These are phyloP conservation scores for Scopulariopsis brevicaulis DNA, from an alignment of 2,329 filamentous ascomycete genomes.

Conservation along the genomic window DNA sequence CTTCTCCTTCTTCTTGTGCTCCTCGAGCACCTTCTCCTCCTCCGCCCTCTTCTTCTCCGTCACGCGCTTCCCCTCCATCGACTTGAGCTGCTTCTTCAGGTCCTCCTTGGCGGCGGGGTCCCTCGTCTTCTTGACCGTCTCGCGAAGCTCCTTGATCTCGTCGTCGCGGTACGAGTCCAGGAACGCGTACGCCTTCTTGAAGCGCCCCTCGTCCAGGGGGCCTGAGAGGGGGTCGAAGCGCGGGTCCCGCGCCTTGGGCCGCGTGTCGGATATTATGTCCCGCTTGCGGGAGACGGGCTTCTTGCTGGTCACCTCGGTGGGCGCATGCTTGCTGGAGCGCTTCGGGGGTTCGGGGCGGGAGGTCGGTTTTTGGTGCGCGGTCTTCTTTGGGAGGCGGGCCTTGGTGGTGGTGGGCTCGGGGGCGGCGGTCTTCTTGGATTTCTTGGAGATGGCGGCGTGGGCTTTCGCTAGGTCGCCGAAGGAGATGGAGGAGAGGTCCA, in stretches of 20 bases:
- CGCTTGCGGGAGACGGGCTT: constrained; percentile 72
- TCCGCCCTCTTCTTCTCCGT: constrained; percentile 58
- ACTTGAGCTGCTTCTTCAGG: constrained; percentile 62
- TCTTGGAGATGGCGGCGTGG: constrained; percentile 51
- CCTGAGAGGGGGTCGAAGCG: constrained; percentile 63
- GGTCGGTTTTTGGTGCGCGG: constrained; percentile 14
- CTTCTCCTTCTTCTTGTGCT: constrained; percentile 75
- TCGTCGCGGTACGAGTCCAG: constrained; percentile 72
- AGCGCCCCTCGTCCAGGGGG: constrained; percentile 41
- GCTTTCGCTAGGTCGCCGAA: constrained; percentile 88
- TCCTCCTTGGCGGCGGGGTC: constrained; percentile 52
- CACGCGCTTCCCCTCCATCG: constrained; percentile 69
- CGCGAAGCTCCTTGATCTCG: constrained; percentile 70
- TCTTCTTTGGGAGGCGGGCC: constrained; percentile 16
- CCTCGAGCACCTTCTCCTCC: constrained; percentile 55
- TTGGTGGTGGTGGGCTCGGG: constrained; percentile 14
- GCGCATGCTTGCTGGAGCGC: constrained; percentile 64
- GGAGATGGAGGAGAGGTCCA: constrained; percentile 53
- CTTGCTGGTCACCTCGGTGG: constrained; percentile 71
- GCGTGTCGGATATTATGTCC: constrained; percentile 38
- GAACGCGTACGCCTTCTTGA: constrained; percentile 73
- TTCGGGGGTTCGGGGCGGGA: neutral
- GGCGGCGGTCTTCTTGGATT: constrained; percentile 13
- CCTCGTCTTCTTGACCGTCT: constrained; percentile 54
- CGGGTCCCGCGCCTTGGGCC: constrained; percentile 62